Evolutionary conservation across 2,329 filamentous ascomycete genomes (phyloP).

Genomic region (Fusarium sacchari): DNA sequence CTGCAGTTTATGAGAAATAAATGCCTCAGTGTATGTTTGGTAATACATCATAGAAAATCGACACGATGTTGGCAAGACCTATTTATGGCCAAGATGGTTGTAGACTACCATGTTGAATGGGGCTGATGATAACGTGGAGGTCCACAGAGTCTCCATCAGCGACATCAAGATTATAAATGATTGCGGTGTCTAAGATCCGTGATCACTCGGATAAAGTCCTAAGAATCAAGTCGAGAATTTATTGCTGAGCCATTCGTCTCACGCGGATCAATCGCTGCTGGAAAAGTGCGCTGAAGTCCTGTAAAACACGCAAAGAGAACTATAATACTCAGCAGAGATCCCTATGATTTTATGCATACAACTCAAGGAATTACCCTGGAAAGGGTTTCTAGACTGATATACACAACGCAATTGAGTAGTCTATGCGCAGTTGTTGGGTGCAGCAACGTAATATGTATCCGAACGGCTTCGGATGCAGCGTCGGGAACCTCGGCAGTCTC

Average conservation of each 20-base stretch:
- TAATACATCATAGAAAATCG: accelerated
- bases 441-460: neutral
- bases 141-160: accelerated
- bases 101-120: accelerated
- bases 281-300: accelerated
- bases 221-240: accelerated
- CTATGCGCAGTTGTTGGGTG: too few species aligned
- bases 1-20: accelerated
- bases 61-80: too few species aligned
- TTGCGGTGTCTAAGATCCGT: neutral
- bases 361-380: too few species aligned
- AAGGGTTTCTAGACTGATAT: too few species aligned
- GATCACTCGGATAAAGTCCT: neutral
- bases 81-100: neutral
- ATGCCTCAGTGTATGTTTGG: accelerated
- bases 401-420: neutral
- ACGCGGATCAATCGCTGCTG: accelerated
- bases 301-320: too few species aligned
- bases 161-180: neutral
- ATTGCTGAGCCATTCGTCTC: neutral
- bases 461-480: neutral
- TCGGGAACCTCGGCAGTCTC: neutral
- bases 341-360: too few species aligned
- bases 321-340: too few species aligned
- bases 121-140: neutral